Base-by-base conservation (phyloP, 2,329 filamentous ascomycete genomes). In the Mycosphaerelloides madeirae region DNA sequence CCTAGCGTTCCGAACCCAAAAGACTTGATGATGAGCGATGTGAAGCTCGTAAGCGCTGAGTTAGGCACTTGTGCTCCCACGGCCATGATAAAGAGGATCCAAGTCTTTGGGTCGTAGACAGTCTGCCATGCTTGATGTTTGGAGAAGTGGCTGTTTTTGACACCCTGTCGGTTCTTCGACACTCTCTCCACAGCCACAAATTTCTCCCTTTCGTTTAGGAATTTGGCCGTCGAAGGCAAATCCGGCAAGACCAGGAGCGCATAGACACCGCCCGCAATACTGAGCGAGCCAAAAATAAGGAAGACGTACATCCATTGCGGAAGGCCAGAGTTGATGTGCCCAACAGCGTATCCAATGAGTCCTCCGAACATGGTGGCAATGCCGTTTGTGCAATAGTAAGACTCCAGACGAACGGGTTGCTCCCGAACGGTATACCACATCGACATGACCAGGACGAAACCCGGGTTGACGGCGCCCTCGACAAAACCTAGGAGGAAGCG, bases 291-390 rank as follows among this genome's bases (percentile, higher is more conserved):
- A 40, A 71, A 79, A 48, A 81, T 79, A 13, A 80, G 52, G 62
- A 79, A 83, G 15, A 80, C 71, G 46, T 78, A 78, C 70, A 75
- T 76, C 76, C 76, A 80, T 18, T 66, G 60, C 0, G 68, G 64
- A 3, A 78, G 65, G 0, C 71, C 73, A 3, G 70, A 67, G 0
- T 64, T 71, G 52, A 81, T 82, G 55, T 81, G 76, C 1, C 79
- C 79, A 8, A 82, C 70, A 4, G 75, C 79, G 50, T 80, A 81
- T 1, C 75, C 76, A 8, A 80, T 70, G 1, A 80, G 60, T 1
- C 72, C 77, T n/a, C 79, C 79, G 43, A 81, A 77, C 73, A 80
- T 79, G 11, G 76, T 79, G 2, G 77, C 78, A 11, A 81, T 68
- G 2, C 79, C 79, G 50, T 81, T 80, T 2, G 74, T 77, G 49